Base-by-base conservation (phyloP, 106 monocot genomes). In the Alisma plantagoaquatica region DNA sequence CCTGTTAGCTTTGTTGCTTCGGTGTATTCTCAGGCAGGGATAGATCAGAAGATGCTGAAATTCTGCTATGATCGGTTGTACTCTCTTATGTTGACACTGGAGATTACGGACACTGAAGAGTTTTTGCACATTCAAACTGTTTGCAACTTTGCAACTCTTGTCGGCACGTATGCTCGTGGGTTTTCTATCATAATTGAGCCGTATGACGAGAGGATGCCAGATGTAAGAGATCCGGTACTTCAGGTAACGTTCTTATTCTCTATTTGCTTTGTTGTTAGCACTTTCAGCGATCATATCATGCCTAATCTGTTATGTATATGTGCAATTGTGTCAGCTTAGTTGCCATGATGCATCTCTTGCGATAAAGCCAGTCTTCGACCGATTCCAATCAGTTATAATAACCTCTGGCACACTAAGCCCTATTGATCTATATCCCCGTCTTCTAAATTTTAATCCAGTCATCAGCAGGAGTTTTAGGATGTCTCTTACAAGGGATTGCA, bases 351-450 rank as follows among this genome's bases (percentile, higher is more conserved):
- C 98, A 28, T 98, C 98, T 54, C 79, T 98, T 60, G 85, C 98
- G 30, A 90, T 98, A 55, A 90, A 79, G 67, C 98, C 98, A 45
- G 90, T 98, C 21, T 98, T 98, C 50, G 90, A 98, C 45, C 90
- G 90, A 19, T 98, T 98, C 63, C 85, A 98, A 54, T 82, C 98
- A 10, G 98, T 98, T 27, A 59, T 98, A 41, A 98, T 90, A 44
- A 98, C 98, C 50, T 98, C 98, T 54, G 98, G 98, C 60, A 98
- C 98, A 61, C 60, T 98, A 51, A 98, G 98, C 67, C 98, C 90
- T 17, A 98, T 98, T 27, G 98, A 98, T 69, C 74, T 98, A 16
- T 98, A 98, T 53, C 98, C 98, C 56, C 81, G 85, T 16, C 82
- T 98, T 54, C 60, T 98, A 35, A 98, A 85, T 60, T 98, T 98